Conservation (phyloP, 2,329 filamentous ascomycete species). For the Zelopaecilomyces penicillatus region DNA sequence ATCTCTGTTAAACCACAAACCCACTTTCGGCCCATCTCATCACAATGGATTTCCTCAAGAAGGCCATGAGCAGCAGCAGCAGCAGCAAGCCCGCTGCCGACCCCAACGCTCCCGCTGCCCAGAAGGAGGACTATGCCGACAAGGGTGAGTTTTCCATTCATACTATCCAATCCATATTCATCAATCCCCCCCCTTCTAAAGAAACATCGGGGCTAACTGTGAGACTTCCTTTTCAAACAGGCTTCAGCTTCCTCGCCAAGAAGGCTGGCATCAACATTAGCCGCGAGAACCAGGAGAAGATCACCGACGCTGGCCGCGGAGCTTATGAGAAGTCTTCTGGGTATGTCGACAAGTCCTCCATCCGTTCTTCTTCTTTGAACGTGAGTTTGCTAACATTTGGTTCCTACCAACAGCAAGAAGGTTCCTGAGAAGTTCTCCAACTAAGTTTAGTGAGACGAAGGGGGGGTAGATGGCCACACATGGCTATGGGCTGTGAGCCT, state of each 20-base stretch:
- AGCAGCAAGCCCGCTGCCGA: conserved; percentile 12
- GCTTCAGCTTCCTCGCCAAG: conserved; percentile 20
- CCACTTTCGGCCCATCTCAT: background rate
- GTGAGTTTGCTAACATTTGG: background rate
- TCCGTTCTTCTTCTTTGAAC: background rate
- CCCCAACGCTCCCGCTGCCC: conserved; percentile 2
- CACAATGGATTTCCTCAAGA: conserved; percentile 34
- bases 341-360: conserved; percentile 17
- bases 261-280: conserved; percentile 28
- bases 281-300: conserved; percentile 29
- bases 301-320: conserved; percentile 26
- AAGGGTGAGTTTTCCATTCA: conserved; percentile 21
- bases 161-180: background rate
- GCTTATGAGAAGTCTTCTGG: conserved; percentile 29
- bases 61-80: conserved; percentile 15
- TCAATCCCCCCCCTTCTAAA: background rate
- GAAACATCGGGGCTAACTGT: background rate
- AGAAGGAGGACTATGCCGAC: conserved; percentile 29
- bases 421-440: conserved; percentile 7
- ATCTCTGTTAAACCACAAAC: background rate
- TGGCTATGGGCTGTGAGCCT: too few relatives aligned
- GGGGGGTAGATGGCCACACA: too few relatives aligned
- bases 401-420: background rate
- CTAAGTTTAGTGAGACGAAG: background rate
- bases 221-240: conserved; percentile 11